These are phyloP conservation scores for Aspergillus terreus DNA, from an alignment of 2,329 filamentous ascomycete genomes.

Conservation along the genomic window DNA sequence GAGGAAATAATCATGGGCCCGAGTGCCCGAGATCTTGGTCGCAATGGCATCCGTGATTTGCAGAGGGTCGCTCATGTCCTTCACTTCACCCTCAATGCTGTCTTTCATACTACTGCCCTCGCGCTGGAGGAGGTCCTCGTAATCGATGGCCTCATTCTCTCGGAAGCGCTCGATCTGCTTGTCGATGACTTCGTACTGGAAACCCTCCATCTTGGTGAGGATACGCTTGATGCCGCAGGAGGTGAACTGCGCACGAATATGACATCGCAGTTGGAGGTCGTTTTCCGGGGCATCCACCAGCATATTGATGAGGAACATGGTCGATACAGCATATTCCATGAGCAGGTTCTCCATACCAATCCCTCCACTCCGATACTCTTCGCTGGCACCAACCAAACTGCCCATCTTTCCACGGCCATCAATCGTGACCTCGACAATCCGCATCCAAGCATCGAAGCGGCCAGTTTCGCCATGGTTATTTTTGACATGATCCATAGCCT, in stretches of 20 bases:
- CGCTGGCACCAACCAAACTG: constrained; percentile 91
- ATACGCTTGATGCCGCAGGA: constrained; percentile 94
- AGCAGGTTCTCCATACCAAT: constrained; percentile 98
- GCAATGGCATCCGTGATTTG: constrained; percentile 95
- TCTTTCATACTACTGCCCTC: constrained; percentile 91
- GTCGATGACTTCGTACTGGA: constrained; percentile 97
- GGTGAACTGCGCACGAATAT: constrained; percentile 93
- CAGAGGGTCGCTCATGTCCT: constrained; percentile 85
- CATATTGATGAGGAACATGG: constrained; percentile 94
- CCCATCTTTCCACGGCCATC: constrained; percentile 99
- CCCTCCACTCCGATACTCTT: constrained; percentile 91
- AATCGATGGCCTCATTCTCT: constrained; percentile 94
- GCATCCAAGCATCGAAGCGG: constrained; percentile 97
- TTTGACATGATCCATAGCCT: constrained; percentile 90
- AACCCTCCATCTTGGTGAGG: constrained; percentile 92
- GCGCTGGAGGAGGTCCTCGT: constrained; percentile 90
- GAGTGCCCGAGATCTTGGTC: constrained; percentile 74
- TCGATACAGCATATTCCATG: constrained; percentile 98
- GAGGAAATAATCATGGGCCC: constrained; percentile 91
- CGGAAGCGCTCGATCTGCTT: constrained; percentile 95
- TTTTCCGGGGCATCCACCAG: constrained; percentile 85
- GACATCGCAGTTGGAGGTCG: constrained; percentile 86
- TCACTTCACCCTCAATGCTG: constrained; percentile 76
- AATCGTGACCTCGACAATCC: constrained; percentile 92
- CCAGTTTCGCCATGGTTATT: constrained; percentile 84